Conservation (phyloP, 2,329 filamentous ascomycete genomes). For the Emericellopsis cladophorae region DNA sequence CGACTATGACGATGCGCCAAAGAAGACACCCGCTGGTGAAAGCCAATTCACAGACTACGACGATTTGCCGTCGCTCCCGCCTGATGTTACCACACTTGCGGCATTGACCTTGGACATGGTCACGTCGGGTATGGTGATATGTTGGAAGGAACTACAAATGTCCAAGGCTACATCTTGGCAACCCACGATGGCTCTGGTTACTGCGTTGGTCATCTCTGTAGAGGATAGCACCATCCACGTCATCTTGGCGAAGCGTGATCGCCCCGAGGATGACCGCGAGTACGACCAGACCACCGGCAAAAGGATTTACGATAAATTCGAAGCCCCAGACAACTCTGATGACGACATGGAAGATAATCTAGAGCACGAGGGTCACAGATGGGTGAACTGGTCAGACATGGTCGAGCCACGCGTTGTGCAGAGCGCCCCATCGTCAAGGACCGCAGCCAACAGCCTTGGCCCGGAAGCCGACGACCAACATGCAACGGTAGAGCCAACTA, state of each 20-base stretch:
- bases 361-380: slow-evolving; percentile 49
- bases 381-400: slow-evolving; percentile 48
- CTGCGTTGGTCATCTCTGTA: slow-evolving; percentile 50
- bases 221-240: slow-evolving; percentile 38
- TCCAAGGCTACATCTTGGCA: slow-evolving; percentile 53
- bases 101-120: slow-evolving; percentile 33
- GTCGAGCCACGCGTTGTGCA: slow-evolving; percentile 55
- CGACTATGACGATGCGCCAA: slow-evolving; percentile 23
- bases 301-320: slow-evolving; percentile 66
- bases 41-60: slow-evolving; percentile 36
- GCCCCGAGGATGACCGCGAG: slow-evolving; percentile 40
- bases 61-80: slow-evolving; percentile 52
- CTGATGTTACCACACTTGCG: slow-evolving; percentile 41
- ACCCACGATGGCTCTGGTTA: slow-evolving; percentile 50
- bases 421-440: slow-evolving; percentile 9
- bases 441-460: not conserved
- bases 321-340: slow-evolving; percentile 48
- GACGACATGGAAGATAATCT: slow-evolving; percentile 37
- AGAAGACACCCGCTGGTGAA: slow-evolving; percentile 13
- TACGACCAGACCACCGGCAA: slow-evolving; percentile 58
- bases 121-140: slow-evolving; percentile 49
- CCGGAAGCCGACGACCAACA: not conserved
- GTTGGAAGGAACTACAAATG: slow-evolving; percentile 53
- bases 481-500: not conserved
- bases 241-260: slow-evolving; percentile 56